phyloP scores from a whole-genome alignment of 2,329 filamentous ascomycete species.

The Colletotrichum cuscutae region DNA sequence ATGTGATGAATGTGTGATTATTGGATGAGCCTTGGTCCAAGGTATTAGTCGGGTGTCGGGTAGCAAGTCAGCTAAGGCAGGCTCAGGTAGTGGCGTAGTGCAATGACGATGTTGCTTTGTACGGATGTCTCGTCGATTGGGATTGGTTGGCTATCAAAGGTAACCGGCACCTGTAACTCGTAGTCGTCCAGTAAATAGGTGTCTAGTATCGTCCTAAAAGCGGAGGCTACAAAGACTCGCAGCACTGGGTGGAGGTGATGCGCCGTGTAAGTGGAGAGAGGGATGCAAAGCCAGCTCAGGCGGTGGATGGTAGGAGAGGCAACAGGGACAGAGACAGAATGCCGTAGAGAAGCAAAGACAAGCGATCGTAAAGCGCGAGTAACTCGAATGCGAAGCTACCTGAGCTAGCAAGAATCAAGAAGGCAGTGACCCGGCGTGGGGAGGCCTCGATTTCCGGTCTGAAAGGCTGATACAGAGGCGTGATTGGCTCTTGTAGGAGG shows the following conservation, averaged over 20 bases:
- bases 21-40: conserved; percentile 1
- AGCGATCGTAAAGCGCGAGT: not conserved
- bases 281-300: not conserved
- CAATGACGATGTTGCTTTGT: conserved; percentile 13
- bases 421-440: not conserved
- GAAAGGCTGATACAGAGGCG: conserved; percentile 1
- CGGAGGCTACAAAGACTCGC: conserved; percentile 18
- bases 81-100: conserved; percentile 6
- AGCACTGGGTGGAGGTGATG: conserved; percentile 14
- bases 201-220: not conserved
- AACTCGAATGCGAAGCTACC: conserved; percentile 5
- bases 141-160: conserved; percentile 21
- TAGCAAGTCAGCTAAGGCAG: conserved; percentile 1
- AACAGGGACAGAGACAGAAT: conserved; percentile 4
- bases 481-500: conserved; percentile 24
- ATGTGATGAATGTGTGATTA: not conserved
- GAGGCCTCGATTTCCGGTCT: conserved; percentile 16
- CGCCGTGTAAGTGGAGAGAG: conserved; percentile 1
- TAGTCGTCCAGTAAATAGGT: conserved; percentile 23
- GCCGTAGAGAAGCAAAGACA: not conserved
- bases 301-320: not conserved
- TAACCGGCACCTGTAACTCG: conserved; percentile 1
- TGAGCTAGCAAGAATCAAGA: conserved; percentile 4
- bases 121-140: not conserved
- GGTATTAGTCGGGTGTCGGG: conserved; percentile 18